A percentile compares a stretch with the other conserved stretches of the same genome.
Conservation (phyloP, 129 eudicot species). For the Escallonia rubra region DNA sequence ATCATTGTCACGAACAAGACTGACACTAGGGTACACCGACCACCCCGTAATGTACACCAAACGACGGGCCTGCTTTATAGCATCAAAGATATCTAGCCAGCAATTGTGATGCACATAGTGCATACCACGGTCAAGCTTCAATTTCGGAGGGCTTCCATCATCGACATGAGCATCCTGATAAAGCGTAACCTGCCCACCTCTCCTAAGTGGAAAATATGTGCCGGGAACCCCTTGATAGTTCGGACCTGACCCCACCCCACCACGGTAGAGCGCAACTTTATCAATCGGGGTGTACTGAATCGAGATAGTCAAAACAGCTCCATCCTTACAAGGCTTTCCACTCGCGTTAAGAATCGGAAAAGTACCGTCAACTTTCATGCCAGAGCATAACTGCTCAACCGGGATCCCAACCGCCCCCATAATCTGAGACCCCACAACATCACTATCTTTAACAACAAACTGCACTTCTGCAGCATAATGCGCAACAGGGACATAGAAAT, state of each 20-base stretch:
- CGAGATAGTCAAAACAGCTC: too few species aligned
- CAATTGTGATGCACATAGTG: not conserved
- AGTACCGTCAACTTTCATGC: too few species aligned
- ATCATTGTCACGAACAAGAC: conserved; percentile 68
- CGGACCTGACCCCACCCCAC: too few species aligned
- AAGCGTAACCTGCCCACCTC: conserved; percentile 66
- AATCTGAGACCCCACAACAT: conserved; percentile 17
- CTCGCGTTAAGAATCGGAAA: too few species aligned
- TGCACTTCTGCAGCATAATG: conserved; percentile 32
- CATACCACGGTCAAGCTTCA: conserved; percentile 57
- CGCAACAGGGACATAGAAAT: too few species aligned
- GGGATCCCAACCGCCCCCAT: too few species aligned
- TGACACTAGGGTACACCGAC: conserved; percentile 75
- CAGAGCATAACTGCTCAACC: too few species aligned
- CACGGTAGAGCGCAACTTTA: conserved; percentile 9
- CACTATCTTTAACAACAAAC: conserved; percentile 79
- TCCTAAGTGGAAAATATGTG: conserved; percentile 81
- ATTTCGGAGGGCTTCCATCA: conserved; percentile 42
- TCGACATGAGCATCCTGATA: conserved; percentile 94
- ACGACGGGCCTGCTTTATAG: conserved; percentile 33
- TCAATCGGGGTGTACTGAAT: conserved; percentile 39
- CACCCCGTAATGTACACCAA: conserved; percentile 20
- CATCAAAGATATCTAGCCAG: conserved; percentile 17
- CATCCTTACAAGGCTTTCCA: conserved; percentile 53
- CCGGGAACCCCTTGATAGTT: conserved; percentile 67